Evolutionary conservation across 352 stramenopile genomes (phyloP).

Genomic region (Pythium diclinum): DNA sequence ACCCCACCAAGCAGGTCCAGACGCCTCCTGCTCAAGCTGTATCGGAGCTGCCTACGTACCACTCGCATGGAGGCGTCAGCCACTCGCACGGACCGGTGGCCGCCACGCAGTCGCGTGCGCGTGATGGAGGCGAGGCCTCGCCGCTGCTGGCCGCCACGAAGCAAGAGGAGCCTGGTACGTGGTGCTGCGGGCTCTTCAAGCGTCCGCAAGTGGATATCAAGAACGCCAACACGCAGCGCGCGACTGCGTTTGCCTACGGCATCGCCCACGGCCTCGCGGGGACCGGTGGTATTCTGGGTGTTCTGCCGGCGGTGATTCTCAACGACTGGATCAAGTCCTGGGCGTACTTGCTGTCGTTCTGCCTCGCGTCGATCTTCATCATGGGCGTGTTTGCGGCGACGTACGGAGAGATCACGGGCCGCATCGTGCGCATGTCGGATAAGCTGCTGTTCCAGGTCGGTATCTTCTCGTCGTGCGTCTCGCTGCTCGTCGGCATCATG

Average conservation of each 20-base stretch:
- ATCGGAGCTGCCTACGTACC: neutral
- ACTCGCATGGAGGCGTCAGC: neutral
- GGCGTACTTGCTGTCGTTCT: slow-evolving; percentile 83
- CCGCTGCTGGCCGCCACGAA: slow-evolving; percentile 2
- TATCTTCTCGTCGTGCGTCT: slow-evolving; percentile 57
- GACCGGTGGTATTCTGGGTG: slow-evolving; percentile 52
- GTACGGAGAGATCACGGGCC: slow-evolving; percentile 65
- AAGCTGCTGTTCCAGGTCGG: slow-evolving; percentile 46
- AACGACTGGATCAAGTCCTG: slow-evolving; percentile 55
- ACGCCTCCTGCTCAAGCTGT: neutral
- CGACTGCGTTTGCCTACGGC: slow-evolving; percentile 64
- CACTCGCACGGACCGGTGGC: slow-evolving; percentile 14
- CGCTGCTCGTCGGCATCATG: slow-evolving; percentile 48
- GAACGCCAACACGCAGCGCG: slow-evolving; percentile 36
- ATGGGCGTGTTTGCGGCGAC: slow-evolving; percentile 83
- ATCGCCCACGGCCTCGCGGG: slow-evolving; percentile 77
- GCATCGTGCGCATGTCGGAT: slow-evolving; percentile 34
- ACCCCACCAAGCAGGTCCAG: neutral
- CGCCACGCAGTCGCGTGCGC: neutral
- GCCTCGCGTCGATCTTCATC: slow-evolving; percentile 75
- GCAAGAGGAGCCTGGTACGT: slow-evolving; percentile 17
- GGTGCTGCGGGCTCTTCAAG: slow-evolving; percentile 31
- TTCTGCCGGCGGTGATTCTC: slow-evolving; percentile 78
- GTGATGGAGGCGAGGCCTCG: slow-evolving; percentile 7
- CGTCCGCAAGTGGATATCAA: slow-evolving; percentile 23